Conservation (phyloP, 805 yeast species). For the Cyberlindnera misumaiensis region DNA sequence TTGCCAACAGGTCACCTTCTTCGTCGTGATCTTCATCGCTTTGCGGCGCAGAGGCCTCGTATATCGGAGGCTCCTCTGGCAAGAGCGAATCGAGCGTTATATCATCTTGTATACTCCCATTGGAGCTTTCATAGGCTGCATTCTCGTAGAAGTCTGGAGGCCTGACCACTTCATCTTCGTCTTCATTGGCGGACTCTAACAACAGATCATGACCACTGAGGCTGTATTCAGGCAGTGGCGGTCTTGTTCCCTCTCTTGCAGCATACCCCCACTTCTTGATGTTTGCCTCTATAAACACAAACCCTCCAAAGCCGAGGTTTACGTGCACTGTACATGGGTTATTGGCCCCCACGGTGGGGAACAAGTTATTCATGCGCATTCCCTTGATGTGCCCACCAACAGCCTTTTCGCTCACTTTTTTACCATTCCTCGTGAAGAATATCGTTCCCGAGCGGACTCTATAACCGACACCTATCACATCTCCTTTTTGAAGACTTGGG, state of each 20-base stretch:
- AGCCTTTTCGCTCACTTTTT: slow-evolving; percentile 41
- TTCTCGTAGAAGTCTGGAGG: slow-evolving; percentile 23
- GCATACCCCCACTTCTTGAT: slow-evolving; percentile 84
- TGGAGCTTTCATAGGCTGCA: slow-evolving; percentile 23
- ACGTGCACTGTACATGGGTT: slow-evolving; percentile 38
- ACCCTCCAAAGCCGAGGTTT: slow-evolving; percentile 72
- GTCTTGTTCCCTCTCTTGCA: slow-evolving; percentile 75
- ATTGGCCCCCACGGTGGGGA: slow-evolving; percentile 32
- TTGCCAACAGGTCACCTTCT: not conserved
- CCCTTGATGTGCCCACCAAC: slow-evolving; percentile 17
- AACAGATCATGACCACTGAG: slow-evolving; percentile 72
- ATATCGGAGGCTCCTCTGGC: slow-evolving; percentile 30
- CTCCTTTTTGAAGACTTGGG: slow-evolving; percentile 62
- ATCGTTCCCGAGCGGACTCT: slow-evolving; percentile 74
- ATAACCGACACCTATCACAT: slow-evolving; percentile 89
- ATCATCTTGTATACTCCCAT: slow-evolving; percentile 26
- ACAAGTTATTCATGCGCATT: slow-evolving; percentile 66
- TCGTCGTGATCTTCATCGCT: slow-evolving; percentile 10
- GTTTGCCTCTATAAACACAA: slow-evolving; percentile 75
- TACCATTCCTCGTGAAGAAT: slow-evolving; percentile 92
- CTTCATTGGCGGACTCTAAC: slow-evolving; percentile 47
- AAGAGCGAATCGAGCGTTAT: slow-evolving; percentile 28
- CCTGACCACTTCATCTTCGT: slow-evolving; percentile 18
- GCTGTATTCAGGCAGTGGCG: slow-evolving; percentile 93
- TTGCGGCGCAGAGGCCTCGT: slow-evolving; percentile 11